Percentiles rank a stretch among this genome's conserved stretches.
Evolutionary conservation across 148 eudicot species (phyloP).

Genomic region (Amaranthus palmeri): DNA sequence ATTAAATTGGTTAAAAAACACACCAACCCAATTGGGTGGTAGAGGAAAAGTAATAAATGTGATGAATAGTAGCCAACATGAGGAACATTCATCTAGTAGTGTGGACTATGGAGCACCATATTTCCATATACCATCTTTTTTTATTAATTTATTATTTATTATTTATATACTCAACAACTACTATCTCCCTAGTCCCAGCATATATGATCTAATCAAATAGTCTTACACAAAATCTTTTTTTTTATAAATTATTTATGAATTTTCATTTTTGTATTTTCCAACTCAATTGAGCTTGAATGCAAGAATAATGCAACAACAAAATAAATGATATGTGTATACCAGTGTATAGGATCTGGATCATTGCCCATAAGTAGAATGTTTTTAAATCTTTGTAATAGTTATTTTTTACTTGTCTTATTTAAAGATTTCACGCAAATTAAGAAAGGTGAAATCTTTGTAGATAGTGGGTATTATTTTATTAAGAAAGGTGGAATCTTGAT

Average conservation of each 20-base stretch:
- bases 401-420: too few species aligned
- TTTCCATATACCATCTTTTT: neutral
- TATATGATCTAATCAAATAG: neutral
- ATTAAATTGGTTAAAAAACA: neutral
- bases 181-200: neutral
- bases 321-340: neutral
- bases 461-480: too few species aligned
- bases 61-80: neutral
- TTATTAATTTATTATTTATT: neutral
- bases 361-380: conserved; percentile 1
- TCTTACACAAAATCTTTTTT: neutral
- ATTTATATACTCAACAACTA: neutral
- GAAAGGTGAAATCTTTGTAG: too few species aligned
- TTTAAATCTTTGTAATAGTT: neutral
- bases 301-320: neutral
- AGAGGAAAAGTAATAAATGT: conserved; percentile 1
- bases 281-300: neutral
- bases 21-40: conserved; percentile 5
- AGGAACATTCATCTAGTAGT: neutral
- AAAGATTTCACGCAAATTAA: too few species aligned
- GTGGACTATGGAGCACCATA: too few species aligned
- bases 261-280: neutral
- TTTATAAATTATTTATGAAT: neutral
- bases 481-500: too few species aligned
- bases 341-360: neutral